Evolutionary conservation across 2,329 filamentous ascomycete genomes (phyloP).

Genomic region (Fusarium odoratissimum): DNA sequence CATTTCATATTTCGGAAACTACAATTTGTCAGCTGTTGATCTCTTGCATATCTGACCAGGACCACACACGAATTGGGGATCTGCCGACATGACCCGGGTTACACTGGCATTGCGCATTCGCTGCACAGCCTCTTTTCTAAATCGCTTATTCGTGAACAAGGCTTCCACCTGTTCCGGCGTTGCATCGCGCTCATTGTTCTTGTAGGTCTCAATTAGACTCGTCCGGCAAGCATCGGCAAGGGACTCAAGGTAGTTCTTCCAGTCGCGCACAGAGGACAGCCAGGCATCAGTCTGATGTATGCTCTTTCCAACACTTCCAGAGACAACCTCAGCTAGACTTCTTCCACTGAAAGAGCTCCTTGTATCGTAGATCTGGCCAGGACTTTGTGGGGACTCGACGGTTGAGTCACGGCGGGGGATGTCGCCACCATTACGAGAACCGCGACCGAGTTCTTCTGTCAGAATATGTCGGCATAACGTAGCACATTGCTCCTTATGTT

Average conservation of each 20-base stretch:
- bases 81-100: constrained; percentile 56
- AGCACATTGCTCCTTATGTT: constrained; percentile 55
- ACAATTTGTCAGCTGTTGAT: constrained; percentile 10
- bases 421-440: constrained; percentile 38
- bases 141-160: constrained; percentile 56
- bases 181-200: constrained; percentile 57
- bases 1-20: constrained; percentile 60
- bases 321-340: constrained; percentile 50
- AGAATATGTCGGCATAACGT: constrained; percentile 55
- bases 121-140: constrained; percentile 56
- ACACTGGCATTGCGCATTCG: constrained; percentile 61
- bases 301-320: constrained; percentile 40
- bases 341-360: constrained; percentile 54
- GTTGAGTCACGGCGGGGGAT: constrained; percentile 46
- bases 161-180: constrained; percentile 57
- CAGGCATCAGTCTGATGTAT: constrained; percentile 48
- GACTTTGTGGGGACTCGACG: constrained; percentile 49
- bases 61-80: constrained; percentile 55
- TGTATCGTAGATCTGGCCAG: constrained; percentile 48
- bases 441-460: constrained; percentile 53
- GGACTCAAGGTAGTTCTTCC: constrained; percentile 56
- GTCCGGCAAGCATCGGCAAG: constrained; percentile 55
- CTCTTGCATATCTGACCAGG: neutral
- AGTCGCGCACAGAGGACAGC: constrained; percentile 57
- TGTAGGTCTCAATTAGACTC: constrained; percentile 59